These are phyloP conservation scores for Pontederia paniculata DNA, from an alignment of 176 grass and related monocot species.

Conservation along the genomic window DNA sequence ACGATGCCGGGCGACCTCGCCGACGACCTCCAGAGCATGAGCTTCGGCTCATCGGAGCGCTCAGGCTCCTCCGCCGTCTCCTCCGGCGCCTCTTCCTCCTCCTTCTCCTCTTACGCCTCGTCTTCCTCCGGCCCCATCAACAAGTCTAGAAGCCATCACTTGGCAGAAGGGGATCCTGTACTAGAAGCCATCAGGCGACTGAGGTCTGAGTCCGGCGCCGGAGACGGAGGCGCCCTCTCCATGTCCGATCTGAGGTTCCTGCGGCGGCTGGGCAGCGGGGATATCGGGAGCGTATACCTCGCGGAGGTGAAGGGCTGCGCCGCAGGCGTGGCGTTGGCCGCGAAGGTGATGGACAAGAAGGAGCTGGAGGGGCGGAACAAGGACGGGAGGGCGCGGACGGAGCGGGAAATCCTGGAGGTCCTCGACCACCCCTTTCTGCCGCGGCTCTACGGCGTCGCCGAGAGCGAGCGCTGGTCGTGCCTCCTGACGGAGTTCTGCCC, in stretches of 20 bases:
- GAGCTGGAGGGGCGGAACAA: conserved; percentile 79
- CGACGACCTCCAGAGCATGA: conserved; percentile 91
- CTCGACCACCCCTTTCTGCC: conserved; percentile 92
- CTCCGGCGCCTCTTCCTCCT: conserved; percentile 51
- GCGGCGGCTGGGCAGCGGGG: conserved; percentile 56
- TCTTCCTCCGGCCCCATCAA: conserved; percentile 23
- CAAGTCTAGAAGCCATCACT: not conserved
- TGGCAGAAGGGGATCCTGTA: not conserved
- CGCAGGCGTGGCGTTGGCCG: conserved; percentile 39
- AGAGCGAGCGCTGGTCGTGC: conserved; percentile 75
- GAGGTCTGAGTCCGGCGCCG: conserved; percentile 1
- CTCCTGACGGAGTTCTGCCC: conserved; percentile 99
- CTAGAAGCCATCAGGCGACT: conserved; percentile 18
- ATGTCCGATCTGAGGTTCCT: conserved; percentile 78
- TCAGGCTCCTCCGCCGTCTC: conserved; percentile 69
- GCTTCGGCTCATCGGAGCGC: conserved; percentile 84
- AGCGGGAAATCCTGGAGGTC: conserved; percentile 90
- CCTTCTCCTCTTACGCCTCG: conserved; percentile 9
- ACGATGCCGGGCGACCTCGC: conserved; percentile 29
- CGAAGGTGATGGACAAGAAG: conserved; percentile 90
- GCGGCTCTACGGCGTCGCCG: conserved; percentile 56
- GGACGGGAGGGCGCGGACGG: conserved; percentile 68
- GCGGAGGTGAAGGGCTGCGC: conserved; percentile 42
- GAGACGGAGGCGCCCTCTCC: conserved; percentile 10
- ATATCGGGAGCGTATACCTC: conserved; percentile 97